Evolutionary conservation across 129 eudicot species (phyloP).

Genomic region (sunflower (Helianthus annuus)): HanXRQr2.0-SUNRISE NC_035436.2:147330863-147331362

Average conservation of each 20-base stretch:
- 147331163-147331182: slow-evolving; percentile 76
- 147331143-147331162: slow-evolving; percentile 86
- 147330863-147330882: too few relatives aligned
- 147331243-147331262: slow-evolving; percentile 82
- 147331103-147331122: slow-evolving; percentile 96
- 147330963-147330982: slow-evolving; percentile 19
- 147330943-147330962: slow-evolving; percentile 33
- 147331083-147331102: slow-evolving; percentile 36
- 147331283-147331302: slow-evolving; percentile 75
- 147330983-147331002: slow-evolving; percentile 4
- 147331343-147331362: slow-evolving; percentile 70
- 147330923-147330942: slow-evolving; percentile 9
- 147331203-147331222: slow-evolving; percentile 79
- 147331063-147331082: slow-evolving; percentile 55
- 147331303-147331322: slow-evolving; percentile 84
- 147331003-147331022: slow-evolving; percentile 19
- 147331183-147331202: slow-evolving; percentile 72
- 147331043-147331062: slow-evolving; percentile 21
- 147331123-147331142: slow-evolving; percentile 95
- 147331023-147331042: slow-evolving; percentile 8
- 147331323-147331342: slow-evolving; percentile 73
- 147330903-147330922: too few relatives aligned
- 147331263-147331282: slow-evolving; percentile 87
- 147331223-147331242: slow-evolving; percentile 83
- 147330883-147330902: too few relatives aligned